Evolutionary conservation across 805 yeast species (phyloP).

Genomic region (Pachysolen tannophilus): DNA sequence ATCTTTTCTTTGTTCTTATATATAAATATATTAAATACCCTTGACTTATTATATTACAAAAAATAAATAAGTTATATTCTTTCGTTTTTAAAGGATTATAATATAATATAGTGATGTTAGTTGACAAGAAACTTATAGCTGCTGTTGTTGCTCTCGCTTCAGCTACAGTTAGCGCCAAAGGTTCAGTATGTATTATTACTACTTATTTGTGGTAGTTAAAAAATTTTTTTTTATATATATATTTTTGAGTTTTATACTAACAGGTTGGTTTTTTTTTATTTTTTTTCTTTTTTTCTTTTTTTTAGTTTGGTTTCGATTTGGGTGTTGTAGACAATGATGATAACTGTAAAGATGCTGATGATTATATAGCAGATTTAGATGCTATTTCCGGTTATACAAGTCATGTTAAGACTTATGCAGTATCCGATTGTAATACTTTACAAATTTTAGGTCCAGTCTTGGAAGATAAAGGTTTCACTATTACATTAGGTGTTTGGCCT

Average conservation of each 20-base stretch:
- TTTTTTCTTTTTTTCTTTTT: not conserved
- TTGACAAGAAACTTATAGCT: not conserved
- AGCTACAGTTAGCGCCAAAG: not conserved
- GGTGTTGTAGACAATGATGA: constrained; percentile 76
- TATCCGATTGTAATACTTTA: constrained; percentile 89
- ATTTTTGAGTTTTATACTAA: too few species aligned
- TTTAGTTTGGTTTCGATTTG: constrained; percentile 67
- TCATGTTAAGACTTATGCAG: constrained; percentile 80
- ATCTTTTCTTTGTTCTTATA: too few species aligned
- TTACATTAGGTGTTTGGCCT: constrained; percentile 92
- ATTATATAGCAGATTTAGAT: constrained; percentile 63
- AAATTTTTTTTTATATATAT: too few species aligned
- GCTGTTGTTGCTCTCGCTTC: not conserved
- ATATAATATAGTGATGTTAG: not conserved
- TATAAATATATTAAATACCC: too few species aligned
- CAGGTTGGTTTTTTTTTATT: too few species aligned
- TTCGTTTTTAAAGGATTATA: too few species aligned
- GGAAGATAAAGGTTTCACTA: constrained; percentile 64
- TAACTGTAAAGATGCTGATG: constrained; percentile 65
- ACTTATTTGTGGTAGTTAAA: too few species aligned
- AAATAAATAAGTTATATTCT: too few species aligned
- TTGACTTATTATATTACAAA: too few species aligned
- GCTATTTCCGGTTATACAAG: constrained; percentile 50
- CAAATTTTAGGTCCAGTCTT: constrained; percentile 82
- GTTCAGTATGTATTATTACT: not conserved